phyloP scores from a whole-genome alignment of 805 yeast species.

The Yamadazyma nakazawae region DNA sequence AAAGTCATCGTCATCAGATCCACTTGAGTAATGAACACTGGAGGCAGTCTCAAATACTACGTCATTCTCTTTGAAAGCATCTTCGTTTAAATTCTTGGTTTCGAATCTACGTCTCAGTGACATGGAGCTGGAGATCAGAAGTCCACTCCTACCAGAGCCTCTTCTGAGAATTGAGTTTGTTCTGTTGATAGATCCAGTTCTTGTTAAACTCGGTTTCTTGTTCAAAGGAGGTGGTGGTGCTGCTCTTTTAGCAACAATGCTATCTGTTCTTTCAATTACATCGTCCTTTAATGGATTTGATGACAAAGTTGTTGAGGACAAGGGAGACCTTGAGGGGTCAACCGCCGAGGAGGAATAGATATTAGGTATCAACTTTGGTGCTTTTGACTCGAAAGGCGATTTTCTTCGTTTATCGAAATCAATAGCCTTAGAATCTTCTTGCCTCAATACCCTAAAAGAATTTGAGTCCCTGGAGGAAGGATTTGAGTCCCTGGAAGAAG shows the following conservation, averaged over 20 bases:
- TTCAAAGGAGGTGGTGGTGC: conserved; percentile 66
- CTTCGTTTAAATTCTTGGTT: conserved; percentile 20
- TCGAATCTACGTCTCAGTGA: conserved; percentile 10
- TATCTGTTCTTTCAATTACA: conserved; percentile 11
- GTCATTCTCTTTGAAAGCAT: conserved; percentile 66
- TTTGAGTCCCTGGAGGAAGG: conserved; percentile 4
- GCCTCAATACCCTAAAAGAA: conserved; percentile 62
- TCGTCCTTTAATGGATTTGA: conserved; percentile 26
- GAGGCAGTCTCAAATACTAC: conserved; percentile 79
- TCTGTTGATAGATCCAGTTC: conserved; percentile 5
- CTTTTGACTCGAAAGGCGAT: conserved; percentile 59
- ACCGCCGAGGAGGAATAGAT: conserved; percentile 32
- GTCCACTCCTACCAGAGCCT: conserved; percentile 11
- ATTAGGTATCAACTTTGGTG: conserved; percentile 39
- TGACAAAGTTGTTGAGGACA: conserved; percentile 32
- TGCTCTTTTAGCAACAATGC: conserved; percentile 63
- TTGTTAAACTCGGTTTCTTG: conserved; percentile 10
- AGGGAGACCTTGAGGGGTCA: conserved; percentile 27
- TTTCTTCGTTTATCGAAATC: conserved; percentile 78
- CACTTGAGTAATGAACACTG: conserved; percentile 20
- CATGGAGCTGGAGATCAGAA: conserved; percentile 8
- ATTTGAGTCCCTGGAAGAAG: neutral
- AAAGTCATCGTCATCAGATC: conserved; percentile 29
- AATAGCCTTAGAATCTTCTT: conserved; percentile 59
- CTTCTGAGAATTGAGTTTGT: conserved; percentile 7